These are phyloP conservation scores for Takashimella tepidaria DNA, from an alignment of 1,284 basidiomycete genomes.

Conservation along the genomic window DNA sequence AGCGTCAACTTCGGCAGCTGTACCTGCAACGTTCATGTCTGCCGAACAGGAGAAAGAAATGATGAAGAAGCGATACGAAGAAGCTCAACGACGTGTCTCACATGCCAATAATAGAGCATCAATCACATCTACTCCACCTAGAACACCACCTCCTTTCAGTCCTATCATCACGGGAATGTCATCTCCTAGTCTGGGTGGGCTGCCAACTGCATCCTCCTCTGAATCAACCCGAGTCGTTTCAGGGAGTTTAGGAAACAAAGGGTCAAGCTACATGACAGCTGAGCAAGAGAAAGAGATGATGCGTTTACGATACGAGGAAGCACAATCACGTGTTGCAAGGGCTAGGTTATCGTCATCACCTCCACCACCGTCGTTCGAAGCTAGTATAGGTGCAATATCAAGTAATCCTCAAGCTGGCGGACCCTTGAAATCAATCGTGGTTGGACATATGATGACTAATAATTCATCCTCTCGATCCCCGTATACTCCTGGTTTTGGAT, in stretches of 20 bases:
- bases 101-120: neutral
- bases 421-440: neutral
- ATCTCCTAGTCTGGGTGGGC: too few species aligned
- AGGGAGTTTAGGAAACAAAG: too few species aligned
- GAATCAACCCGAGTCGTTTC: neutral
- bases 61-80: slow-evolving; percentile 36
- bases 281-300: slow-evolving; percentile 37
- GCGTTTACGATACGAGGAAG: slow-evolving; percentile 29
- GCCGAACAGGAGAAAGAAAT: slow-evolving; percentile 32
- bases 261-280: slow-evolving; percentile 27
- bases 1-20: neutral
- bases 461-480: neutral
- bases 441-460: neutral
- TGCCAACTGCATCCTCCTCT: neutral
- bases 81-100: slow-evolving; percentile 3
- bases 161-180: too few species aligned
- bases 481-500: neutral
- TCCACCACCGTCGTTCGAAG: neutral
- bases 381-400: neutral
- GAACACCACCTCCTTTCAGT: neutral
- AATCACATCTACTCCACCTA: slow-evolving; percentile 2
- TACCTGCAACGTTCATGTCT: slow-evolving; percentile 4
- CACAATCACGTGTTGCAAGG: slow-evolving; percentile 10
- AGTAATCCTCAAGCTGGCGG: too few species aligned
- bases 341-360: slow-evolving; percentile 1